Conservation (phyloP, 2,329 filamentous ascomycete genomes). For the Fusarium fujikuroi region DNA sequence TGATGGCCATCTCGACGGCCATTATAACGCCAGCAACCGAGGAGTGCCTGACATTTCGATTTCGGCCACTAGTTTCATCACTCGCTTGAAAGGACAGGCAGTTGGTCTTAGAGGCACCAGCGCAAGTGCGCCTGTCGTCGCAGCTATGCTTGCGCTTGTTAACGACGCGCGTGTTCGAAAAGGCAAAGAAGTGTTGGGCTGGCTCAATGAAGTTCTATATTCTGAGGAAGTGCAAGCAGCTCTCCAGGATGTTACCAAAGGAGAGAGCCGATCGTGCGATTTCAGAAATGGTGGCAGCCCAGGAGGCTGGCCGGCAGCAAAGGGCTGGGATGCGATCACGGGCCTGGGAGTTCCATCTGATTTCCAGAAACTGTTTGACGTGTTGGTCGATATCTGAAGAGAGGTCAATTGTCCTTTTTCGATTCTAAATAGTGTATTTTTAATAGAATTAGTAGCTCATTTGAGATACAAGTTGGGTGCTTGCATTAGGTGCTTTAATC, state of each 20-base stretch:
- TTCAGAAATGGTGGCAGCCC: constrained; percentile 48
- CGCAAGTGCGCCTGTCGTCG: constrained; percentile 65
- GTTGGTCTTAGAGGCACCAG: constrained; percentile 56
- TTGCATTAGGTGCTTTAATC: background rate
- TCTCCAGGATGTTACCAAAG: constrained; percentile 56
- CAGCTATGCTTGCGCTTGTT: constrained; percentile 63
- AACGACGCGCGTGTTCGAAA: constrained; percentile 63
- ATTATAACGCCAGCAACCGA: constrained; percentile 59
- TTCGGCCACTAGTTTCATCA: constrained; percentile 67
- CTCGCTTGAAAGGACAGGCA: constrained; percentile 46
- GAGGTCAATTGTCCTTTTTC: background rate
- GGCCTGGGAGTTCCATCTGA: constrained; percentile 60
- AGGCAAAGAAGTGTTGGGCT: constrained; percentile 63
- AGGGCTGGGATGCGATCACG: constrained; percentile 61
- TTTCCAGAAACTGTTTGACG: constrained; percentile 52
- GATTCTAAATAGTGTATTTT: background rate
- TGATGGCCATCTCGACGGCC: constrained; percentile 54
- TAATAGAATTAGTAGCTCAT: background rate
- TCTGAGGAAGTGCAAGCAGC: constrained; percentile 49
- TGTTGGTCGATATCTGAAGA: constrained; percentile 42
- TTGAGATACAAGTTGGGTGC: background rate
- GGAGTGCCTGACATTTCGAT: constrained; percentile 63
- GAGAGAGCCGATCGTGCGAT: constrained; percentile 54
- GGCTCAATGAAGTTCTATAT: constrained; percentile 63
- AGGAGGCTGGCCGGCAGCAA: constrained; percentile 56